These are phyloP conservation scores for Balansia obtecta DNA, from an alignment of 2,329 filamentous ascomycete genomes.

Conservation along the genomic window DNA sequence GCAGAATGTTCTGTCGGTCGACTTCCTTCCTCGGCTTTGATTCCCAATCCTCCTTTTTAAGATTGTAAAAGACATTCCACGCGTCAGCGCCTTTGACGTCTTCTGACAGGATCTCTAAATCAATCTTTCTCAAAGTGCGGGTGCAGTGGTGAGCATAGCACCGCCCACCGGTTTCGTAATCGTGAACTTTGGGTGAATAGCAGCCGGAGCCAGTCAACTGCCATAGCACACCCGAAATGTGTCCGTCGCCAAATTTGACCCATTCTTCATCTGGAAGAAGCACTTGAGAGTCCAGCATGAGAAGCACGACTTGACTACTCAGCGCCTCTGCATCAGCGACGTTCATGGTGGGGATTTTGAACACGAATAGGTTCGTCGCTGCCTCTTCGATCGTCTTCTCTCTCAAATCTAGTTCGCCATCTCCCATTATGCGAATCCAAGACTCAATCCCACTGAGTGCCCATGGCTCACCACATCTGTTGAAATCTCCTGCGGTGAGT, in stretches of 20 bases:
- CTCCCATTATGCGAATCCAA: conserved; percentile 82
- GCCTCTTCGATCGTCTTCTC: conserved; percentile 78
- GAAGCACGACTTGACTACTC: conserved; percentile 61
- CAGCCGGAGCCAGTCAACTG: conserved; percentile 87
- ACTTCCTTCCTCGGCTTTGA: conserved; percentile 72
- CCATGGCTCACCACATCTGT: conserved; percentile 82
- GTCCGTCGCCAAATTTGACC: conserved; percentile 79
- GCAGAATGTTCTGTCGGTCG: conserved; percentile 83
- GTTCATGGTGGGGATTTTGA: conserved; percentile 97
- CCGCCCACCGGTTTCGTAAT: conserved; percentile 53
- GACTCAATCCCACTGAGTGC: conserved; percentile 74
- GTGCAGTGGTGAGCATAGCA: conserved; percentile 95
- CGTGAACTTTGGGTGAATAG: conserved; percentile 76
- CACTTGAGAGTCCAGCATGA: conserved; percentile 69
- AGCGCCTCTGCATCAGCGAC: conserved; percentile 89
- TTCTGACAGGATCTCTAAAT: conserved; percentile 62
- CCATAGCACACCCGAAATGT: conserved; percentile 80
- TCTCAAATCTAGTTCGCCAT: conserved; percentile 80
- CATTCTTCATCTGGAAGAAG: conserved; percentile 88
- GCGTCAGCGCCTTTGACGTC: conserved; percentile 58
- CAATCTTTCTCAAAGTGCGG: conserved; percentile 87
- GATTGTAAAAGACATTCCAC: conserved; percentile 80
- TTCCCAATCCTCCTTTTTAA: conserved; percentile 66
- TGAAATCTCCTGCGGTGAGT: conserved; percentile 67
- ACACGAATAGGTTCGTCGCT: conserved; percentile 76